Percentiles rank a stretch among this genome's conserved stretches.
These are phyloP conservation scores for Sedum album DNA, from an alignment of 164 flowering plant species.

Conservation along the genomic window DNA sequence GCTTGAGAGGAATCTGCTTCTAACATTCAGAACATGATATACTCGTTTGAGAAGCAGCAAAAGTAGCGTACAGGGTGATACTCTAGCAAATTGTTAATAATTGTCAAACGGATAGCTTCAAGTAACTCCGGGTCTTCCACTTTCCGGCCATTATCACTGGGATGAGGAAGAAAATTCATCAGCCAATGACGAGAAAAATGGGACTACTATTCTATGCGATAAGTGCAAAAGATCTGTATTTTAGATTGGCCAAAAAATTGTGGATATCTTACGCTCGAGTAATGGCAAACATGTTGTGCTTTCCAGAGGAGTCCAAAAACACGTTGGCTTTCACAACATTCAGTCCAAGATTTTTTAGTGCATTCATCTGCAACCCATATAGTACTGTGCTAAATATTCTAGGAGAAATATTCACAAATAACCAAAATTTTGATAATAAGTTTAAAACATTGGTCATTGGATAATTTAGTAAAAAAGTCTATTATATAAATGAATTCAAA, in stretches of 20 bases:
- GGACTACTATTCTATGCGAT: no score
- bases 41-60: background rate
- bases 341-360: slow-evolving; percentile 82
- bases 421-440: background rate
- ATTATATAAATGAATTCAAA: background rate
- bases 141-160: slow-evolving; percentile 82
- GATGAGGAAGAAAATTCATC: slow-evolving; percentile 2
- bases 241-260: background rate
- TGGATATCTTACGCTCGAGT: slow-evolving; percentile 72
- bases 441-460: background rate
- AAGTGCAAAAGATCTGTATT: background rate
- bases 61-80: slow-evolving; percentile 77
- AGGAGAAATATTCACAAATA: background rate
- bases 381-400: slow-evolving; percentile 5
- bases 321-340: slow-evolving; percentile 95
- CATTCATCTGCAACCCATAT: slow-evolving; percentile 64
- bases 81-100: slow-evolving; percentile 79
- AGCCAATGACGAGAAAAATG: background rate
- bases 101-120: slow-evolving; percentile 90
- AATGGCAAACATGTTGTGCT: slow-evolving; percentile 87
- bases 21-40: background rate
- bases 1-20: background rate
- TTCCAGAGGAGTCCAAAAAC: slow-evolving; percentile 89
- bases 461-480: background rate
- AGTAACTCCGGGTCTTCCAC: slow-evolving; percentile 90